phyloP scores from a whole-genome alignment of 2,329 filamentous ascomycete species.

The Aspergillus awamori region DNA sequence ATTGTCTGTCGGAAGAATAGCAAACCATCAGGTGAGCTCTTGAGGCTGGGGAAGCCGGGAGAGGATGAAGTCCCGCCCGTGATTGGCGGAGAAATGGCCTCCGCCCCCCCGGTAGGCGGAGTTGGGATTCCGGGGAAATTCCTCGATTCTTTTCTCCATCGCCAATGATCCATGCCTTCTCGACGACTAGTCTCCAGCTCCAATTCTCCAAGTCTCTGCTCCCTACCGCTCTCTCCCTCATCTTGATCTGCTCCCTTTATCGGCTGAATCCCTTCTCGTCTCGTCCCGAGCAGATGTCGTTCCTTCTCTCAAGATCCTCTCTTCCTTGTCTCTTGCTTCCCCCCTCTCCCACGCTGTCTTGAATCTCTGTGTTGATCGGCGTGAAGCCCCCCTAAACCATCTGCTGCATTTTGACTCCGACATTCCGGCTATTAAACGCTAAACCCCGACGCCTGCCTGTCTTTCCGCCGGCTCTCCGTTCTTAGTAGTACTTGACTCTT shows the following conservation, averaged over 20 bases:
- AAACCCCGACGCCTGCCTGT: neutral
- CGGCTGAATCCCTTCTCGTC: slow-evolving; percentile 4
- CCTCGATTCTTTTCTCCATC: slow-evolving; percentile 14
- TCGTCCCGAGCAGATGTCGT: slow-evolving; percentile 15
- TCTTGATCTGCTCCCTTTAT: neutral
- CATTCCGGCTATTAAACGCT: neutral
- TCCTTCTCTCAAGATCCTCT: neutral
- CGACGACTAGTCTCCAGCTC: neutral
- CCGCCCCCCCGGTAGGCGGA: slow-evolving; percentile 25
- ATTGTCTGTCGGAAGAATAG: no score
- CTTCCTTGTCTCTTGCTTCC: neutral
- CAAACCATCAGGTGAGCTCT: no score
- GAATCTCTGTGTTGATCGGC: neutral
- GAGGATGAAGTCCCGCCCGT: slow-evolving; percentile 5
- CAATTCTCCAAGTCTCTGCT: slow-evolving; percentile 1
- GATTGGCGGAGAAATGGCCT: slow-evolving; percentile 40
- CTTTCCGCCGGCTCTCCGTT: neutral
- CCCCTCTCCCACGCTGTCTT: slow-evolving; percentile 2
- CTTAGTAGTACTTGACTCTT: neutral
- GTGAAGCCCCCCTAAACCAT: neutral
- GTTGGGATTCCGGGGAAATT: slow-evolving; percentile 28
- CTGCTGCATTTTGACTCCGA: neutral
- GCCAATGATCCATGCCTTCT: no score
- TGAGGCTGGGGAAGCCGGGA: neutral
- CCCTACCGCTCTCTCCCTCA: neutral